Evolutionary conservation across 2,329 filamentous ascomycete genomes (phyloP), one percentile per base, ranked within the genome.

Genomic region (Colletotrichum agaves): DNA sequence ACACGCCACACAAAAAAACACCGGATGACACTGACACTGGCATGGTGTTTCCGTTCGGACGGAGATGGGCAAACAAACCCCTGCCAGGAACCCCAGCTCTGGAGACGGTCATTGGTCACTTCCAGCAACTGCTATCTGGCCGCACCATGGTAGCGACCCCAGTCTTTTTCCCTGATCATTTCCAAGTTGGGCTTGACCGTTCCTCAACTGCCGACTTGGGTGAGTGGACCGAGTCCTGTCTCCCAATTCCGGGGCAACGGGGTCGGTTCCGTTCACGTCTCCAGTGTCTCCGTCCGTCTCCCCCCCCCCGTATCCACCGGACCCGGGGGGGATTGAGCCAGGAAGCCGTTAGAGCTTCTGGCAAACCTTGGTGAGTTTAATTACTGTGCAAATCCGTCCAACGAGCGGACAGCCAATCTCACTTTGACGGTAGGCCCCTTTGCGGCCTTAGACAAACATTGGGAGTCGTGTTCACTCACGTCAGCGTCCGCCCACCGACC

Each of bases 201-300:
- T 43, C 33, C n/a, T 47, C 57, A 65, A 50, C 49, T 58, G 31
- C 52, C 63, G 50, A 61, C 10, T 61, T 41, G 37, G 31, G 19
- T 41, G 8, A 12, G 44, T 52, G 50, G 60, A 10, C 44, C 44
- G n/a, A 44, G 52, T 41, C 44, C 46, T 44, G 46, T 35, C 43
- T 53, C 44, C 19, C 47, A 41, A 58, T 63, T 43, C 46, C 63
- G 60, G 60, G 52, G 60, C 44, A 4, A 33, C 52, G 44, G 44
- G 50, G 35, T 44, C 37, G 13, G 17, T 49, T 46, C 50, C 63
- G 23, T 33, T 19, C 31, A 12, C 35, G 27, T 12, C 50, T 23
- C 23, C 56, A 31, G 39, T 8, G 33, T 23, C 31, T 43, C 56
- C 33, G 23, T 43, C 56, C 43, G 19, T 2, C 49, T 56, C n/a